Evolutionary conservation across 257 asterid species (phyloP), one percentile per base, ranked within the genome.

Genomic region (Penstemon newberryi): DNA sequence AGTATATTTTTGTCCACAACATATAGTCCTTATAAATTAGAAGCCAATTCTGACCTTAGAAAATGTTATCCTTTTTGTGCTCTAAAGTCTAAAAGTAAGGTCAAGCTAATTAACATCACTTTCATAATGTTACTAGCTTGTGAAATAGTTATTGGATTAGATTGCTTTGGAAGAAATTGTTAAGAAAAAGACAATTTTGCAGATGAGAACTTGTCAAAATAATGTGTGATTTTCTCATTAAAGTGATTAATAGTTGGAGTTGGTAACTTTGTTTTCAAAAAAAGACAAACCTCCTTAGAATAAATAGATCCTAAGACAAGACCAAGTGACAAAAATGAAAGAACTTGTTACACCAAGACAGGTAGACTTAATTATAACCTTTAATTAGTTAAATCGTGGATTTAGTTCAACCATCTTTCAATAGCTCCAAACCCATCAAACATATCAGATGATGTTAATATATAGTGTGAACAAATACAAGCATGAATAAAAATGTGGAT

Each of bases 211-310:
- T 60, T 49, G 79, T 56, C 69, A 56, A 84, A 66, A 75, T 18
- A 72, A 56, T 74, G 73, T 19, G 38, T 74, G 67, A 56, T 49
- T 55, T 74, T 59, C 77, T 82, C 81, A 80, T 84, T 78, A 25
- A 78, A 66, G 84, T 63, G 63, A 63, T 7, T 60, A 78, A 53
- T 69, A 75, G 84, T 84, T 83, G 94, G 83, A 77, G 89, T 87
- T 56, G 87, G 79, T 79, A 71, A 50, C 69, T 73, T 80, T 74
- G 74, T 58, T 71, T 64, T 64, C 56, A 19, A 67, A 63, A 72
- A 75, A 78, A 60, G 82, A 78, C 79, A 71, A 75, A 75, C 56
- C 46, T 67, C 57, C 47, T 38, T 45, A 61, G 58, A 56, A 19
- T 52, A 52, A 64, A 73, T 51, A 72, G 70, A 60, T 61, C 76